These are phyloP conservation scores for Niveomyces coronatus DNA, from an alignment of 2,329 filamentous ascomycete species.

Conservation along the genomic window DNA sequence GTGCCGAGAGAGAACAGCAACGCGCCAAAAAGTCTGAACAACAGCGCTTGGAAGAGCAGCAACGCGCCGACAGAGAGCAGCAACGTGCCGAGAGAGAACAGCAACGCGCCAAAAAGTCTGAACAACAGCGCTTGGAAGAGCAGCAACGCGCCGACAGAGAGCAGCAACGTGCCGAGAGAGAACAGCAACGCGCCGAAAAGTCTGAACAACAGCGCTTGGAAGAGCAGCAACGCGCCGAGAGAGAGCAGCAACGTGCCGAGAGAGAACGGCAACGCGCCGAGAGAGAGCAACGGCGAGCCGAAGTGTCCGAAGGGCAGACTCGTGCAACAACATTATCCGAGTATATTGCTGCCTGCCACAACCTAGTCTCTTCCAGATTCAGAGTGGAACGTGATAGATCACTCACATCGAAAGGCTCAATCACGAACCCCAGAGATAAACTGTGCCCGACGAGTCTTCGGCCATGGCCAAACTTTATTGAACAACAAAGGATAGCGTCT, in stretches of 20 bases:
- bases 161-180: background rate
- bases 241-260: slow-evolving; percentile 5
- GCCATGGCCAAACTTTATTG: slow-evolving; percentile 21
- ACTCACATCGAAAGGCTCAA: slow-evolving; percentile 18
- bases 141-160: background rate
- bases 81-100: too few species aligned
- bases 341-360: slow-evolving; percentile 21
- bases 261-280: slow-evolving; percentile 8
- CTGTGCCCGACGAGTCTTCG: slow-evolving; percentile 19
- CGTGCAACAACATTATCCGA: slow-evolving; percentile 19
- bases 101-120: background rate
- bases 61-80: too few species aligned
- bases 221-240: slow-evolving; percentile 8
- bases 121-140: background rate
- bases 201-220: slow-evolving; percentile 1
- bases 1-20: too few species aligned
- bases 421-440: slow-evolving; percentile 21
- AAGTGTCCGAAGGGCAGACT: slow-evolving; percentile 15
- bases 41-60: too few species aligned
- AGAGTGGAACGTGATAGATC: slow-evolving; percentile 15
- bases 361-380: slow-evolving; percentile 16
- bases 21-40: too few species aligned
- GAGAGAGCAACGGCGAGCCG: slow-evolving; percentile 11
- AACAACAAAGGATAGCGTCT: slow-evolving; percentile 16
- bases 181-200: background rate